Conservation (phyloP, 164 flowering plant genomes). For the Tinospora cordifolia region DNA sequence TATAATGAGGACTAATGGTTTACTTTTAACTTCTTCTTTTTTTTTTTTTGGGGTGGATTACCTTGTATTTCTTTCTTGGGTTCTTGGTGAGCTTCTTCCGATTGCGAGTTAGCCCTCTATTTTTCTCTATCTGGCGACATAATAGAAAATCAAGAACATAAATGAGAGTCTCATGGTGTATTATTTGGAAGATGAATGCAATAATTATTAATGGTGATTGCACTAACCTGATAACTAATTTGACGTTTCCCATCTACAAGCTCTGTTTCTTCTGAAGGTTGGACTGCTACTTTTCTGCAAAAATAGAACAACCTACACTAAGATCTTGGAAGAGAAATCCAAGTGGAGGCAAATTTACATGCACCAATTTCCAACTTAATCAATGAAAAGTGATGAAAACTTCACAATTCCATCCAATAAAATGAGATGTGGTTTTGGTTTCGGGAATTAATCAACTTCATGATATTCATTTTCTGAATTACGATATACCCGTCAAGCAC, state of each 20-base stretch:
- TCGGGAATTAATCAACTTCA: neutral
- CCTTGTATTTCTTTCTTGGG: conserved; percentile 96
- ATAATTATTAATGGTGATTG: neutral
- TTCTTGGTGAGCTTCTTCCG: conserved; percentile 69
- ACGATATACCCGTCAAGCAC: neutral
- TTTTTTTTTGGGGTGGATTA: conserved; percentile 17
- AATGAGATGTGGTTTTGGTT: neutral
- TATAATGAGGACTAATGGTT: neutral
- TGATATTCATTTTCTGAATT: neutral
- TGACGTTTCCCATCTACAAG: conserved; percentile 69
- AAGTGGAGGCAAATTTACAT: neutral
- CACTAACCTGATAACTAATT: conserved; percentile 56
- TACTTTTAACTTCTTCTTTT: neutral
- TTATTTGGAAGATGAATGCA: neutral
- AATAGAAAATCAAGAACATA: neutral
- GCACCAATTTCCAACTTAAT: neutral
- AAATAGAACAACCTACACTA: conserved; percentile 12
- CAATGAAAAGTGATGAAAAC: neutral
- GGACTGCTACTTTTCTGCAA: conserved; percentile 36
- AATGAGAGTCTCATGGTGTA: neutral
- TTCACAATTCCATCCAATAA: neutral
- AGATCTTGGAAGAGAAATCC: neutral
- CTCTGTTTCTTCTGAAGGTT: conserved; percentile 41
- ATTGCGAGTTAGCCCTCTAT: conserved; percentile 77
- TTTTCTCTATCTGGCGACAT: conserved; percentile 70